Evolutionary conservation across 2,329 filamentous ascomycete species (phyloP).

Genomic region (Colletotrichum kahawae): DNA sequence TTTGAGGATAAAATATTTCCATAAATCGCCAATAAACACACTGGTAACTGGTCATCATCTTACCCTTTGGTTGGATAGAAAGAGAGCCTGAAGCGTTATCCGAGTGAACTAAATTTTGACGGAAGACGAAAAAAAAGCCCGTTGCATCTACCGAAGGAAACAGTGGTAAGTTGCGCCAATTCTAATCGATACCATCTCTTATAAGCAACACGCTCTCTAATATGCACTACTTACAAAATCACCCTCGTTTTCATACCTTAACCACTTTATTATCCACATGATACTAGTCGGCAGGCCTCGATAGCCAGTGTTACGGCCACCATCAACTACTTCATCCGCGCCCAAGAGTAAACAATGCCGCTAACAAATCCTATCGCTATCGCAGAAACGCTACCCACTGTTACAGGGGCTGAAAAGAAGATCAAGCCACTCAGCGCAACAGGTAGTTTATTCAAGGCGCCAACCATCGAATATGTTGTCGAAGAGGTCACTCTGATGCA

Average conservation of each 20-base stretch:
- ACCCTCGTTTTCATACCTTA: background rate
- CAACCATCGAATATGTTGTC: conserved; percentile 98
- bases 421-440: conserved; percentile 90
- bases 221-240: background rate
- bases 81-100: too few species aligned
- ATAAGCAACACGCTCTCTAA: background rate
- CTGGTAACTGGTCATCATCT: too few species aligned
- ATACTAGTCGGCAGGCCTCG: background rate
- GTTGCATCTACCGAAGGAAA: too few species aligned
- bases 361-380: conserved; percentile 91
- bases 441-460: conserved; percentile 95
- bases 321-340: background rate
- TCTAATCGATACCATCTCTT: background rate
- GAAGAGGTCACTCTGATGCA: conserved; percentile 97
- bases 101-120: too few species aligned
- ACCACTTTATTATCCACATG: background rate
- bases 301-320: background rate
- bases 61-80: too few species aligned
- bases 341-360: conserved; percentile 77
- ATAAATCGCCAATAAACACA: too few species aligned
- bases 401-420: conserved; percentile 95
- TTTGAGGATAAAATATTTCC: background rate
- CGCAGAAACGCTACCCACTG: conserved; percentile 87
- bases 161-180: background rate
- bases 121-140: too few species aligned